Percentiles rank a stretch among this genome's conserved stretches.
phyloP scores from a whole-genome alignment of 108 stramenopile genomes.

The Nannochloropsis gaditana region DNA sequence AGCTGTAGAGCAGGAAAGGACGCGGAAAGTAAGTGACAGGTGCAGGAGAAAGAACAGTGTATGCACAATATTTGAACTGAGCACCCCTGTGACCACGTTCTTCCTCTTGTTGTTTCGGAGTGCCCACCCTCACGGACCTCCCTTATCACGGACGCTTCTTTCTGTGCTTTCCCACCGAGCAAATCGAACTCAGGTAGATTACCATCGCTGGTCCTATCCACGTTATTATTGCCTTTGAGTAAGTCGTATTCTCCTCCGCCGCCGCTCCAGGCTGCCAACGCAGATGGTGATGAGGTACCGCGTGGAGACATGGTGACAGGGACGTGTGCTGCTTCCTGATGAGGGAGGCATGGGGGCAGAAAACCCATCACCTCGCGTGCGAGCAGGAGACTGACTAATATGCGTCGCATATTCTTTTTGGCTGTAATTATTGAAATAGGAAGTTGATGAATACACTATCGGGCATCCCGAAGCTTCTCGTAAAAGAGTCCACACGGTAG shows the following conservation, averaged over 20 bases:
- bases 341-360: not conserved
- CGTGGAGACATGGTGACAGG: too few relatives aligned
- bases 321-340: too few relatives aligned
- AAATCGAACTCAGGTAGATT: constrained; percentile 1
- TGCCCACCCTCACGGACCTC: not conserved
- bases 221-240: not conserved
- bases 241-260: constrained; percentile 19
- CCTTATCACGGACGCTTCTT: not conserved
- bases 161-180: not conserved
- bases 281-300: too few relatives aligned
- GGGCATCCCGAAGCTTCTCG: too few relatives aligned
- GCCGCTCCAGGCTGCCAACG: not conserved
- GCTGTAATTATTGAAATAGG: too few relatives aligned
- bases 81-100: too few relatives aligned
- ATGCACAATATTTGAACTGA: too few relatives aligned
- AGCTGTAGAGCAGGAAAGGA: not conserved
- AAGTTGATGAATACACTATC: too few relatives aligned
- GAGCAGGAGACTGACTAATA: not conserved
- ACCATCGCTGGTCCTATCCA: not conserved
- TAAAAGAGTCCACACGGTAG: too few relatives aligned
- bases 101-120: too few relatives aligned
- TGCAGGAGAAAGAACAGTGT: too few relatives aligned
- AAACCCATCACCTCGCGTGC: not conserved
- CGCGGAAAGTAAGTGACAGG: too few relatives aligned
- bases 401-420: not conserved